phyloP scores from a whole-genome alignment of 768 basidiomycete species.

The Naematelia aurantialba region DNA sequence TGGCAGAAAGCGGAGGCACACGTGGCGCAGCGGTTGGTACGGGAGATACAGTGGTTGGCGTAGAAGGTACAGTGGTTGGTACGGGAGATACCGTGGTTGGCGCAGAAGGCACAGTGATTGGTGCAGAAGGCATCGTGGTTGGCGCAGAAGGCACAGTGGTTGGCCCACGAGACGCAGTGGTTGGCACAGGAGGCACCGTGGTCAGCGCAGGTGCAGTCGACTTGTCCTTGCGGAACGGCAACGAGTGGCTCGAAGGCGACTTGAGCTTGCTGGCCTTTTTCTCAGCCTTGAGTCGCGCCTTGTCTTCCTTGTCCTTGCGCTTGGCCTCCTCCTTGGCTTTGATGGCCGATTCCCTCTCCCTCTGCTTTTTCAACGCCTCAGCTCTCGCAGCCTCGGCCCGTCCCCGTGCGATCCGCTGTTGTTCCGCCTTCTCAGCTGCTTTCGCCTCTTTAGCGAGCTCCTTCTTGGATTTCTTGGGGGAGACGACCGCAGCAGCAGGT shows the following conservation, averaged over 20 bases:
- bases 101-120: background rate
- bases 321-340: constrained; percentile 29
- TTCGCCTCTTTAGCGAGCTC: constrained; percentile 43
- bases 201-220: background rate
- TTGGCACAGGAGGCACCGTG: background rate
- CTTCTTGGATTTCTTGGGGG: constrained; percentile 36
- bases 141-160: background rate
- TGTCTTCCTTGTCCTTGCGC: constrained; percentile 36
- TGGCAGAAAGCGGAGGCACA: background rate
- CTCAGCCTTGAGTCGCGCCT: constrained; percentile 13
- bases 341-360: constrained; percentile 15
- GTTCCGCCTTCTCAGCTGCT: constrained; percentile 35
- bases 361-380: constrained; percentile 28
- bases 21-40: background rate
- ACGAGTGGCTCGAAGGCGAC: constrained; percentile 3
- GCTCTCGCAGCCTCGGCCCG: constrained; percentile 27
- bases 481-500: background rate
- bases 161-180: too few species aligned
- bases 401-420: constrained; percentile 21
- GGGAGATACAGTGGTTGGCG: too few species aligned
- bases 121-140: background rate
- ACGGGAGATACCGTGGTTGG: too few species aligned
- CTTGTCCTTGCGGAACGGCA: constrained; percentile 5
- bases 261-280: constrained; percentile 2
- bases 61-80: too few species aligned